phyloP scores from a whole-genome alignment of 768 basidiomycete genomes.

The Auricularia sp. region DNA sequence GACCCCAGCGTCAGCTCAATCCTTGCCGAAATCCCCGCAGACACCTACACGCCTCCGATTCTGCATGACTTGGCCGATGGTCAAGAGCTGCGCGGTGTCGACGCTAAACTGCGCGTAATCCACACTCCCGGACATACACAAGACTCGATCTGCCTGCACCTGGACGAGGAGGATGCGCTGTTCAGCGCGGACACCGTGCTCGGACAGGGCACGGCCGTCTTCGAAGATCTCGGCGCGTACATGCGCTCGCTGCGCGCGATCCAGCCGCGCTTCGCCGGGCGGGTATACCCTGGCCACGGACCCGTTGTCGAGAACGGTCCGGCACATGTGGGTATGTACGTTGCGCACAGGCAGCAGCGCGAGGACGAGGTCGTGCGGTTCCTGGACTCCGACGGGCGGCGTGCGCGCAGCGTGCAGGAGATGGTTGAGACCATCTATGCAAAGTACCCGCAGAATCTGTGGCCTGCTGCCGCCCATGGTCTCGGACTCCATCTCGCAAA shows the following conservation, averaged over 20 bases:
- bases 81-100: constrained; percentile 35
- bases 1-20: constrained; percentile 21
- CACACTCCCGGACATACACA: constrained; percentile 86
- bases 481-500: constrained; percentile 67
- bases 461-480: constrained; percentile 60
- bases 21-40: constrained; percentile 30
- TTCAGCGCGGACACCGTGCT: constrained; percentile 90
- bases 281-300: constrained; percentile 17
- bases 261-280: constrained; percentile 3
- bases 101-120: constrained; percentile 47
- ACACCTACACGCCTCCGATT: constrained; percentile 34
- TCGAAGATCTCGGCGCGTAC: constrained; percentile 71
- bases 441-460: constrained; percentile 57
- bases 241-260: constrained; percentile 52
- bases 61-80: constrained; percentile 52
- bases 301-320: constrained; percentile 55
- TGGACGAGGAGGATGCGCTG: constrained; percentile 59
- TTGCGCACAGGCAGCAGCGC: constrained; percentile 68
- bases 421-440: constrained; percentile 61
- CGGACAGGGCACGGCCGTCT: constrained; percentile 83
- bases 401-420: constrained; percentile 51
- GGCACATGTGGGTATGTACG: constrained; percentile 56
- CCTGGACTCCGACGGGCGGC: constrained; percentile 26
- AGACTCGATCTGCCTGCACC: constrained; percentile 71
- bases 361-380: constrained; percentile 65